Base-by-base conservation (phyloP, 208 protist genomes). In the Acanthamoeba polyphaga region DNA sequence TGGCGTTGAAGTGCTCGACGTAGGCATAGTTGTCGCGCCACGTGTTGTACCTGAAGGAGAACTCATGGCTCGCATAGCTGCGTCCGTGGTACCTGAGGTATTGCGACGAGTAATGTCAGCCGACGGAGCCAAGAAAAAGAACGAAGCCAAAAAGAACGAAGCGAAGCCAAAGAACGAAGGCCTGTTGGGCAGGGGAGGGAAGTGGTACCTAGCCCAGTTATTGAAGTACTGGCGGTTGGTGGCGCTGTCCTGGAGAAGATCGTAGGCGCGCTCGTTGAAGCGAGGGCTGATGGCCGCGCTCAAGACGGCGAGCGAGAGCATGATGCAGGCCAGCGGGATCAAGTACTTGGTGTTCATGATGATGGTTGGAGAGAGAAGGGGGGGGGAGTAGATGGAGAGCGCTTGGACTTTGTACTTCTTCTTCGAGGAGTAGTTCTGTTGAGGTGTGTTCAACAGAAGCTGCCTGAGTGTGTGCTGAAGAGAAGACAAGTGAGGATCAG, bases 71-170 rank as follows among this genome's bases (percentile, higher is more conserved):
- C 34, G 46, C 53, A 15, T 93, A 93, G 88, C 66, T 93, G 66
- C 70, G 62, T 27, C 88, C 62, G n/a, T 93, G 66, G 49, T 68
- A 82, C 89, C 89, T 46, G n/a, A n/a, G n/a, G 72, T 27, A 82
- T 34, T 19, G 29, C 15, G 15, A 97, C 96, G 99, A 98, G 94
- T 99, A 91, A 97, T 99, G 99, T 82, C 99, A 98, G 24, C 92
- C 95, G 34, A 98, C 98, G 84, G 99, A n/a, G n/a, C n/a, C n/a
- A n/a, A 4, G 4, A 46, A 46, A 46, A 46, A 46, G 43, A 46
- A 46, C 43, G 43, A 46, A 46, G 43, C 43, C 43, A n/a, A 1
- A 46, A 46, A 46, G 43, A 46, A 46, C 43, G 43, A 46, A 46
- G 43, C 43, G 43, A 46, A 46, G 43, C 43, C 43, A 46, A 46